Evolutionary conservation across 2,329 filamentous ascomycete genomes (phyloP), one percentile per base, ranked within the genome.

Genomic region (Aspergillus vadensis): DNA sequence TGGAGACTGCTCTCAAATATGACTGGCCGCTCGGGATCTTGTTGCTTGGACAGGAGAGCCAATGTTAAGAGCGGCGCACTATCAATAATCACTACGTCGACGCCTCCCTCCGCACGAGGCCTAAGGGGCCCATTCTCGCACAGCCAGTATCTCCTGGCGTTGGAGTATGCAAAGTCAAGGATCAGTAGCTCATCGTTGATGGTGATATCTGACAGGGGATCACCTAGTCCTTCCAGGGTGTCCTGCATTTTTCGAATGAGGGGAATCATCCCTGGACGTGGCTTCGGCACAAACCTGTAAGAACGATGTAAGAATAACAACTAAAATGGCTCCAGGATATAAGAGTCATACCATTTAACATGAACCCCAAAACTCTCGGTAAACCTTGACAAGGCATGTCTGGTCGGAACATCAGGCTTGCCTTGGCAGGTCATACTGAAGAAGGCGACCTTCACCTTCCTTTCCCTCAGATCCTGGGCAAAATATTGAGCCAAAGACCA

Each of bases 201-300:
- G 0, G 83, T 84, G 41, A 92, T 81, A 25, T 84, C 82, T 64
- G 89, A 82, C 5, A 84, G 82, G 0, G 86, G 83, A 30, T 83
- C 80, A 25, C 85, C 86, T 36, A 92, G 89, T 7, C 90, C 90
- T 76, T 94, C 90, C 4, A 94, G 84, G 64, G 92, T 92, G 76
- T 92, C 92, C 82, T 93, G 90, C 69, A 92, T 89, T 64, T 89
- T 92, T 77, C 92, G 92, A 65, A 90, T 93, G 76, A 91, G 89
- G 49, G 89, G 83, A 76, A 92, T 92, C 9, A 92, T 86, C 15
- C 88, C 86, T 5, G 88, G 89, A 52, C 88, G 87, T 14, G 90
- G 89, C 73, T 90, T 91, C 5, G 90, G 90, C 1, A 92, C 90
- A 62, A 82, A 85, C 81, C 81, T 83, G 30, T 19, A 10, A 9